Base-by-base conservation (phyloP, 495 filamentous ascomycete species). In the Copromyces sp. region DNA sequence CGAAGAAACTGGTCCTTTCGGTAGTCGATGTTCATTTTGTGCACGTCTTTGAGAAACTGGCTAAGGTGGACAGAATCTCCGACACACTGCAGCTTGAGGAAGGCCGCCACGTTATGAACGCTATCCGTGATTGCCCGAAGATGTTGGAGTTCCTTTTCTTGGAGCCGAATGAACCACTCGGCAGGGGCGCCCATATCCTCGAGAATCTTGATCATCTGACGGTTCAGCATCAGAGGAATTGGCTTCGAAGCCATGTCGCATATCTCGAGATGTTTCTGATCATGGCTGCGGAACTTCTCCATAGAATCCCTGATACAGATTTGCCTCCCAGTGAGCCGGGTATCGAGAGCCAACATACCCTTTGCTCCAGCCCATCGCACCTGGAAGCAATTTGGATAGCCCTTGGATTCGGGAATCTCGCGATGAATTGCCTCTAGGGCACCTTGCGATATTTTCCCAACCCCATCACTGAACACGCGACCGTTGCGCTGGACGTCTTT, bases 121-220 rank as follows among this genome's bases (percentile, higher is more conserved):
- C 80, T 84, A 0, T 79, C 77, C 0, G 89, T 90, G 16, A 90
- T 86, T 39, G 78, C 76, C 2, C 88, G 84, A 9, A 97, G 83
- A 20, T 84, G 78, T 2, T 85, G 71, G 0, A 95, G 80, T 44
- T 87, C 88, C 44, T 79, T 77, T 1, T 78, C 78, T 78, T 94
- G 92, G 0, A 90, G 82, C 1, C 84, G 72, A 11, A 91, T 78
- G 75, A 96, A 93, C 75, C 86, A 87, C 0, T 81, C 41, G 8
- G 78, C 75, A 0, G 83, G 77, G 0, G 92, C 88, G 8, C 75
- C 75, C 83, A 87, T 84, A 75, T 95, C 93, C 75, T 97, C 93
- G 39, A 96, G 77, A 38, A 95, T 92, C 78, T 96, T 95, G 77
- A 97, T 92, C 42, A 93, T 79, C 69, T 91, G 91, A 2, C 89